Percentiles rank a stretch among this genome's conserved stretches.
Conservation (phyloP, 495 filamentous ascomycete genomes). For the Pseudoneurospora amorphoporcata region DNA sequence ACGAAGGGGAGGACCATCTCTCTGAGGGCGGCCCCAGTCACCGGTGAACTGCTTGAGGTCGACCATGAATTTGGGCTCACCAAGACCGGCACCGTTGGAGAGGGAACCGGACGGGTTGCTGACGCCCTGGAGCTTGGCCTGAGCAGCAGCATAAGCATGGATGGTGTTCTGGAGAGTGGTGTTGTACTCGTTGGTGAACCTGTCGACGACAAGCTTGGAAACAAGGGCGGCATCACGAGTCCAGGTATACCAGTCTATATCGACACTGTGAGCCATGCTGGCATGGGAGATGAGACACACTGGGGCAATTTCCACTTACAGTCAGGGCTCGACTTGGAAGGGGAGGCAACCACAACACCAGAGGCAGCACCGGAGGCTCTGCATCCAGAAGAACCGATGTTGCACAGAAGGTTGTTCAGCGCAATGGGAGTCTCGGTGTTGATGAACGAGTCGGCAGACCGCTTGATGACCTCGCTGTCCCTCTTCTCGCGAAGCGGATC, state of each 20-base stretch:
- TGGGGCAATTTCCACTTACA: slow-evolving; percentile 35
- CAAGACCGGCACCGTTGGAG: slow-evolving; percentile 40
- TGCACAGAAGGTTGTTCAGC: slow-evolving; percentile 42
- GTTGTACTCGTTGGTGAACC: slow-evolving; percentile 45
- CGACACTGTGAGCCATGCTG: neutral
- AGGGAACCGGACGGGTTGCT: slow-evolving; percentile 50
- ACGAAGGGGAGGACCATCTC: slow-evolving; percentile 59
- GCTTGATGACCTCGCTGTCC: slow-evolving; percentile 31
- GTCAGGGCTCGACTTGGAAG: slow-evolving; percentile 46
- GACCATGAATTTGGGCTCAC: slow-evolving; percentile 53
- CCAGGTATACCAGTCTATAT: slow-evolving; percentile 54
- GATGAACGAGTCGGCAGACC: slow-evolving; percentile 46
- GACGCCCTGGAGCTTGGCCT: slow-evolving; percentile 51
- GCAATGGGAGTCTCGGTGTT: slow-evolving; percentile 43
- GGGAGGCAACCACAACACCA: slow-evolving; percentile 54
- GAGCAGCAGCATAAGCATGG: slow-evolving; percentile 44
- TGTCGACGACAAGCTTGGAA: slow-evolving; percentile 49
- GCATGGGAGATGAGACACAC: slow-evolving; percentile 1
- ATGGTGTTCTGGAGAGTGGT: slow-evolving; percentile 41
- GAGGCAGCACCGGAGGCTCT: slow-evolving; percentile 33
- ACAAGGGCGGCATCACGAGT: slow-evolving; percentile 60
- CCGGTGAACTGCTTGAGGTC: slow-evolving; percentile 51
- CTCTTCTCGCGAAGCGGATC: slow-evolving; percentile 21
- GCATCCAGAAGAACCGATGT: slow-evolving; percentile 48
- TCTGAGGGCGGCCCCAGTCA: slow-evolving; percentile 61